Percentiles rank a stretch among this genome's conserved stretches.
Evolutionary conservation across 2,329 filamentous ascomycete species (phyloP).

Genomic region (Fusarium penzigii): DNA sequence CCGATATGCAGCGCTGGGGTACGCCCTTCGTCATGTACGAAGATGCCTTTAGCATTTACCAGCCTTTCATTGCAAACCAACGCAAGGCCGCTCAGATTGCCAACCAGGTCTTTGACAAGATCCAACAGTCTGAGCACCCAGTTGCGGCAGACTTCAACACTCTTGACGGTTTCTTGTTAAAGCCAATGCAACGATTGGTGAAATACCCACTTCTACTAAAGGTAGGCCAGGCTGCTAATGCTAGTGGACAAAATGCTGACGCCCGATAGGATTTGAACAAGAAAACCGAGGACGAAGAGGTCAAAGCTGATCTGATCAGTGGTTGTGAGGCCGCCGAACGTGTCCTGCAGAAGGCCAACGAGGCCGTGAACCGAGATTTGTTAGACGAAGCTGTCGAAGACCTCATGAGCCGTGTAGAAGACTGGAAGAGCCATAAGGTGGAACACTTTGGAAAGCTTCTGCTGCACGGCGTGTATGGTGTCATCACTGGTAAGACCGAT

Average conservation of each 20-base stretch:
- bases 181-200: slow-evolving; percentile 92
- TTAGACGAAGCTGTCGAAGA: slow-evolving; percentile 82
- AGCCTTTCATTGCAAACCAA: slow-evolving; percentile 97
- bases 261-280: slow-evolving; percentile 75
- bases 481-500: slow-evolving; percentile 86
- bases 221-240: slow-evolving; percentile 47
- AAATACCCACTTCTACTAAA: slow-evolving; percentile 92
- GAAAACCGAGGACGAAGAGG: slow-evolving; percentile 73
- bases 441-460: slow-evolving; percentile 90
- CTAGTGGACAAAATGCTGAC: slow-evolving; percentile 25
- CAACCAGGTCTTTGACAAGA: slow-evolving; percentile 83
- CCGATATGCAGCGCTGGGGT: slow-evolving; percentile 87
- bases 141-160: slow-evolving; percentile 88
- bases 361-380: slow-evolving; percentile 86
- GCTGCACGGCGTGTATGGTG: slow-evolving; percentile 86
- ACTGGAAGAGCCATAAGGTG: slow-evolving; percentile 93
- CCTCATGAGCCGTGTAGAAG: slow-evolving; percentile 79
- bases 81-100: slow-evolving; percentile 86
- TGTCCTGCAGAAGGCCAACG: slow-evolving; percentile 82
- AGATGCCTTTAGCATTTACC: slow-evolving; percentile 88
- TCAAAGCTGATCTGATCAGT: slow-evolving; percentile 69
- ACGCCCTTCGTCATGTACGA: slow-evolving; percentile 83
- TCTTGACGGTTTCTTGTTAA: slow-evolving; percentile 88
- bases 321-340: slow-evolving; percentile 83
- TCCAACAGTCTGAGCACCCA: slow-evolving; percentile 70